Percentiles rank a stretch among this genome's conserved stretches.
phyloP scores from a whole-genome alignment of 495 filamentous ascomycete genomes.

The Penicillium pancosmium region DNA sequence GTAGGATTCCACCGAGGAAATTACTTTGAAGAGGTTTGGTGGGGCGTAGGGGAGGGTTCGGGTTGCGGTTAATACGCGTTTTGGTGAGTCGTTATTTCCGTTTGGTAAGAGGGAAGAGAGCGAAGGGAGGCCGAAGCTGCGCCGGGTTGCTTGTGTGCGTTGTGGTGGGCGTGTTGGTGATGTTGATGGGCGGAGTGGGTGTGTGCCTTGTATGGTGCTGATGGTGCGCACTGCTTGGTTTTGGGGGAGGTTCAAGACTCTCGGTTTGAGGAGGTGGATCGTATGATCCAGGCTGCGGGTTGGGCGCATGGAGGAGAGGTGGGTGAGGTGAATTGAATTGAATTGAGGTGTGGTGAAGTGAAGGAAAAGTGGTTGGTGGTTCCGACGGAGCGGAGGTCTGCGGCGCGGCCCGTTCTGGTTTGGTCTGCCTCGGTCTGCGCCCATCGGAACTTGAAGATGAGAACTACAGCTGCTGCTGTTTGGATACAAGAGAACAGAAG shows the following conservation, averaged over 20 bases:
- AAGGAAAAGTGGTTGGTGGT: conserved; percentile 4
- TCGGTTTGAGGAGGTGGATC: neutral
- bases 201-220: conserved; percentile 16
- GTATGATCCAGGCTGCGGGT: conserved; percentile 15
- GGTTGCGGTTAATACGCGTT: conserved; percentile 64
- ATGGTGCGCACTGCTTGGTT: conserved; percentile 12
- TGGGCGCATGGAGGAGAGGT: conserved; percentile 21
- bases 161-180: conserved; percentile 6
- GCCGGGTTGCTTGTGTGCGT: conserved; percentile 8
- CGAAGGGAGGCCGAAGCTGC: conserved; percentile 34
- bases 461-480: neutral
- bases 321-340: neutral
- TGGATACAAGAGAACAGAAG: too few relatives aligned
- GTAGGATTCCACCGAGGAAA: conserved; percentile 85
- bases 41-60: conserved; percentile 81
- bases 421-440: too few relatives aligned
- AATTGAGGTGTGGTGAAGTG: too few relatives aligned
- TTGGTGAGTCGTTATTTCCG: conserved; percentile 28
- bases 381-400: too few relatives aligned
- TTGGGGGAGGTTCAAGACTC: neutral
- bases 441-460: too few relatives aligned
- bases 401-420: too few relatives aligned
- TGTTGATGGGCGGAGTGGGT: conserved; percentile 3
- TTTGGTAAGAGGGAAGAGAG: conserved; percentile 41
- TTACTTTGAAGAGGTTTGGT: conserved; percentile 70